Evolutionary conservation across 352 stramenopile species (phyloP).

Genomic region (Pythium diclinum): DNA sequence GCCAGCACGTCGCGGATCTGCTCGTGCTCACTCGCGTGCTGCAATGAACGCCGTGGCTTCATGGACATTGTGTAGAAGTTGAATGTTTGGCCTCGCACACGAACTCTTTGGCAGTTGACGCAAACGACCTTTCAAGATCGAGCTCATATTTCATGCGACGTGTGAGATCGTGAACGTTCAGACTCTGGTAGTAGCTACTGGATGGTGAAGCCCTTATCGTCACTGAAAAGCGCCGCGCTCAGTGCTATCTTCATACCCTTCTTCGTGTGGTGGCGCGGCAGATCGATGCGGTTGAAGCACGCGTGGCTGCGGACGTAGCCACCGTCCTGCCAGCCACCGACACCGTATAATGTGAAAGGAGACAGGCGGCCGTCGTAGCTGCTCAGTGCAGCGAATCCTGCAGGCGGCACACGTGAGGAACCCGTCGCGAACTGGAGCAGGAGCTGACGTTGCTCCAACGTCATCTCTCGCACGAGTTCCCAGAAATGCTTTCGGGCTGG

Average conservation of each 20-base stretch:
- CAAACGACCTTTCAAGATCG: slow-evolving; percentile 3
- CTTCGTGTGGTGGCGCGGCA: slow-evolving; percentile 42
- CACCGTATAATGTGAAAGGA: slow-evolving; percentile 21
- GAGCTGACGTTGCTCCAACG: slow-evolving; percentile 30
- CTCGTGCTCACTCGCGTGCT: slow-evolving; percentile 25
- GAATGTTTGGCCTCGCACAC: background rate
- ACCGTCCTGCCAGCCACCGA: slow-evolving; percentile 26
- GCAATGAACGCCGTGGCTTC: background rate
- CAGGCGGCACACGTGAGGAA: slow-evolving; percentile 17
- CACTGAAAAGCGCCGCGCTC: slow-evolving; percentile 16
- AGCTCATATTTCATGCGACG: background rate
- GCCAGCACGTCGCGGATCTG: slow-evolving; percentile 35
- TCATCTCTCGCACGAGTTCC: slow-evolving; percentile 58
- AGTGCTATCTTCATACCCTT: slow-evolving; percentile 14
- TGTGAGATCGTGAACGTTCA: background rate
- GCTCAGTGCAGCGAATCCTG: slow-evolving; percentile 23
- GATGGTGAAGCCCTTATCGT: slow-evolving; percentile 19
- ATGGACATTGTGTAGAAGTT: background rate
- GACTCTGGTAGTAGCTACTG: background rate
- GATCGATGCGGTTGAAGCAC: slow-evolving; percentile 85
- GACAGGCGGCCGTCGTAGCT: slow-evolving; percentile 28
- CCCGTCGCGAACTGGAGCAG: slow-evolving; percentile 41
- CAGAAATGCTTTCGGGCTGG: slow-evolving; percentile 24
- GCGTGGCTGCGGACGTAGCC: slow-evolving; percentile 43
- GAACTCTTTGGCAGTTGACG: background rate